phyloP scores from a whole-genome alignment of 1,284 basidiomycete genomes.

The Cryptococcus maquisensis region DNA sequence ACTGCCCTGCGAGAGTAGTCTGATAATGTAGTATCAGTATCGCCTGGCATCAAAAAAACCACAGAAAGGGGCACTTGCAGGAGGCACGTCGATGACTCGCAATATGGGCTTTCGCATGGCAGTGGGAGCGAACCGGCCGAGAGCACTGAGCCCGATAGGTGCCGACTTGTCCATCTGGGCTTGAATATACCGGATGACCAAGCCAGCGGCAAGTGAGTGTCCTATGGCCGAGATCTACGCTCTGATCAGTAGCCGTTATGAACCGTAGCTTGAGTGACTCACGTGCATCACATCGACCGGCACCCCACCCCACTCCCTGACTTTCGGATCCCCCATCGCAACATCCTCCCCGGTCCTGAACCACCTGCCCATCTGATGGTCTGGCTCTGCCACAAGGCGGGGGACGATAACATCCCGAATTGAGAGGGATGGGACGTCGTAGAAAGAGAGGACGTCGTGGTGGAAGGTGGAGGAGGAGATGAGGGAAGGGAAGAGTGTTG shows the following conservation, averaged over 20 bases:
- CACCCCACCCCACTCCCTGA: slow-evolving; percentile 35
- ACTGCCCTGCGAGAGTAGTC: slow-evolving; percentile 12
- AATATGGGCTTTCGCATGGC: slow-evolving; percentile 9
- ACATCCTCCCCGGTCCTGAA: slow-evolving; percentile 41
- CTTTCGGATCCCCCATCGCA: slow-evolving; percentile 36
- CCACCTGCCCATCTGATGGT: slow-evolving; percentile 39
- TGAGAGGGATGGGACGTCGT: slow-evolving; percentile 43
- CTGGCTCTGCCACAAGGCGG: slow-evolving; percentile 36
- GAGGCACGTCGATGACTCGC: slow-evolving; percentile 19
- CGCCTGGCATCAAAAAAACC: not conserved
- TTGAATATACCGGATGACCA: slow-evolving; percentile 38
- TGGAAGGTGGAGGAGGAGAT: slow-evolving; percentile 41
- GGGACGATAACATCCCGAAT: slow-evolving; percentile 43
- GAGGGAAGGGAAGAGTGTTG: slow-evolving; percentile 41
- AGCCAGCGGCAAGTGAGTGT: slow-evolving; percentile 37
- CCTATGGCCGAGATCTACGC: slow-evolving; percentile 40
- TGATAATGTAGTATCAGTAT: not conserved
- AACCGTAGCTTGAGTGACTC: slow-evolving; percentile 13
- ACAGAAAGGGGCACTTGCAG: slow-evolving; percentile 10
- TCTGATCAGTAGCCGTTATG: not conserved
- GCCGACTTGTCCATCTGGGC: slow-evolving; percentile 24
- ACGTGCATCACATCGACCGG: slow-evolving; percentile 47
- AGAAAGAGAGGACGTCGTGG: slow-evolving; percentile 42
- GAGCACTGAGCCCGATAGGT: slow-evolving; percentile 6
- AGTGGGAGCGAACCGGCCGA: slow-evolving; percentile 16